Evolutionary conservation across 257 asterid genomes (phyloP).

Genomic region (Solanum gandarillasii): DNA sequence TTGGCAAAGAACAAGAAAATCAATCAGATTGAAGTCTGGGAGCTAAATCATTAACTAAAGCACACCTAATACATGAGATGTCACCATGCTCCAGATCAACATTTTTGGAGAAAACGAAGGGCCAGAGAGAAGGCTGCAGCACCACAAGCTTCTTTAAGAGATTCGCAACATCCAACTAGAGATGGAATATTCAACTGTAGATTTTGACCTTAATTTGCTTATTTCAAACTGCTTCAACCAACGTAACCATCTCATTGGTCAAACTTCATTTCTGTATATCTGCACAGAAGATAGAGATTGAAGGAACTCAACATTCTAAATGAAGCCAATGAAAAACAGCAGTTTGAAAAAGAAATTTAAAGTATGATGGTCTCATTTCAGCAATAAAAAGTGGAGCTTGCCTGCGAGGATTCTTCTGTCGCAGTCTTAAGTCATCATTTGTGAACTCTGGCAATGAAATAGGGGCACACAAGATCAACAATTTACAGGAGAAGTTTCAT

Average conservation of each 20-base stretch:
- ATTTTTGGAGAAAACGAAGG: slow-evolving; percentile 40
- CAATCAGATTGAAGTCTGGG: neutral
- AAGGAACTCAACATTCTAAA: neutral
- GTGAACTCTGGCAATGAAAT: slow-evolving; percentile 32
- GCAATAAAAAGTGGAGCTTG: slow-evolving; percentile 4
- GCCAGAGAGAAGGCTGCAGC: slow-evolving; percentile 51
- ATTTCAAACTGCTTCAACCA: slow-evolving; percentile 30
- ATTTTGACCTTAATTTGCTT: slow-evolving; percentile 27
- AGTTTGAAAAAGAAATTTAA: neutral
- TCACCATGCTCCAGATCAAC: slow-evolving; percentile 60
- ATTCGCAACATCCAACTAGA: slow-evolving; percentile 42
- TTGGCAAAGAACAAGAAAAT: neutral
- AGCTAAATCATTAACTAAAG: neutral
- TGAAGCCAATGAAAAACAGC: neutral
- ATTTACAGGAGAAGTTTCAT: neutral
- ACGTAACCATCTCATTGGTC: slow-evolving; percentile 46
- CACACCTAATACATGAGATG: slow-evolving; percentile 37
- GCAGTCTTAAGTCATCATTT: slow-evolving; percentile 61
- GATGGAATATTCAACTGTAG: neutral
- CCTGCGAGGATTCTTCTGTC: slow-evolving; percentile 93
- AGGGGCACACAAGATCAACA: neutral
- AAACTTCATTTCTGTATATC: slow-evolving; percentile 91
- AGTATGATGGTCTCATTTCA: neutral
- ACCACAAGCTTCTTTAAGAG: slow-evolving; percentile 38
- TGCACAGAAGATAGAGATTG: slow-evolving; percentile 17